Percentiles rank a stretch among this genome's conserved stretches.
phyloP scores from a whole-genome alignment of 768 basidiomycete genomes.

The Russula abietina region DNA sequence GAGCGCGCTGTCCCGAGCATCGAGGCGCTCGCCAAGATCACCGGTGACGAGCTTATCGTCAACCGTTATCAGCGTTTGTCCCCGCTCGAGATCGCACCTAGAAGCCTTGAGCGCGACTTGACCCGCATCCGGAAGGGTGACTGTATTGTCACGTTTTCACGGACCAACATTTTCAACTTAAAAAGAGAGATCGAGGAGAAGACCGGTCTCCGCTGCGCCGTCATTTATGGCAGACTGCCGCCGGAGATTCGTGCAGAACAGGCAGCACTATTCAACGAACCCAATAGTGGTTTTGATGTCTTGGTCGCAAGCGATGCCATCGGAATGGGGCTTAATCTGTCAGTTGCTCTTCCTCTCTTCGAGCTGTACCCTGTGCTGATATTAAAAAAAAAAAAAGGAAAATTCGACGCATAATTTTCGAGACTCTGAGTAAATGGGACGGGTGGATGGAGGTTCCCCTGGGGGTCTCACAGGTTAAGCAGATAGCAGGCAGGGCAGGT shows the following conservation, averaged over 20 bases:
- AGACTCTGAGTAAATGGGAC: constrained; percentile 55
- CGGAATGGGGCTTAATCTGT: constrained; percentile 98
- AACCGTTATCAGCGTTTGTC: constrained; percentile 84
- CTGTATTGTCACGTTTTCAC: constrained; percentile 83
- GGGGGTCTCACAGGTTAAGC: constrained; percentile 76
- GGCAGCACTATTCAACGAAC: constrained; percentile 86
- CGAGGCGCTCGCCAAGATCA: constrained; percentile 54
- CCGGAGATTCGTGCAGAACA: constrained; percentile 91
- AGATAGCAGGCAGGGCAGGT: constrained; percentile 92
- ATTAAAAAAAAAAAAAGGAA: constrained; percentile 72
- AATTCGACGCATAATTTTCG: constrained; percentile 84
- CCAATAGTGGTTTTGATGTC: constrained; percentile 76
- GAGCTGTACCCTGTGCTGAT: neutral
- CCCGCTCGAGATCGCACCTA: constrained; percentile 65
- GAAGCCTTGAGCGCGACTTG: constrained; percentile 57
- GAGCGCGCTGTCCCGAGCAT: constrained; percentile 86
- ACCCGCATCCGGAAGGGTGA: constrained; percentile 69
- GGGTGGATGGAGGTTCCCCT: constrained; percentile 42
- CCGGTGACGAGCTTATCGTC: constrained; percentile 77
- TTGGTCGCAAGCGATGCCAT: constrained; percentile 93
- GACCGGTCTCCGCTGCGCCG: constrained; percentile 78
- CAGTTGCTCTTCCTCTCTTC: constrained; percentile 29
- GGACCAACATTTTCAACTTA: constrained; percentile 66
- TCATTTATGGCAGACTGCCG: constrained; percentile 88
- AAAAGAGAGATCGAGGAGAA: constrained; percentile 64